These are phyloP conservation scores for Fusarium staphyleae DNA, from an alignment of 2,329 filamentous ascomycete species.

Conservation along the genomic window DNA sequence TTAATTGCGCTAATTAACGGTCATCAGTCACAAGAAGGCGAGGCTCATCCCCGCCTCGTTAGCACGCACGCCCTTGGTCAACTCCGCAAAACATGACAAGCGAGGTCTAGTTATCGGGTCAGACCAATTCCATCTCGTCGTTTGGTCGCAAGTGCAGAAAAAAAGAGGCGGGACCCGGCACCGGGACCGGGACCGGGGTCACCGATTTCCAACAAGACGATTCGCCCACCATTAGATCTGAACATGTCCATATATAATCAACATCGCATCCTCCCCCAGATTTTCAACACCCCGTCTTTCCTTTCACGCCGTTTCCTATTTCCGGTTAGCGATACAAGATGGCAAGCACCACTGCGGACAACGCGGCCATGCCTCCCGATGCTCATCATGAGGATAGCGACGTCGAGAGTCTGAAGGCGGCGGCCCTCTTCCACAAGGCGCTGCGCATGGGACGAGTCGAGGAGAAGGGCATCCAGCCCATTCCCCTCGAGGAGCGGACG, in stretches of 20 bases:
- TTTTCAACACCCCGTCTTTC: not conserved
- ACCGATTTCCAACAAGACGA: slow-evolving; percentile 20
- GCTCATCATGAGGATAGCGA: slow-evolving; percentile 39
- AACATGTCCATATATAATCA: slow-evolving; percentile 2
- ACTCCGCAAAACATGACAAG: slow-evolving; percentile 10
- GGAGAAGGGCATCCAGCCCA: slow-evolving; percentile 53
- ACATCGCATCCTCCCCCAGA: not conserved
- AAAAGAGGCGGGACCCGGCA: slow-evolving; percentile 30
- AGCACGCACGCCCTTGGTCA: too few species aligned
- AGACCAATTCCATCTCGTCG: slow-evolving; percentile 17
- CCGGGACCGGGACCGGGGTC: slow-evolving; percentile 18
- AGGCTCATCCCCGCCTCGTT: slow-evolving; percentile 37
- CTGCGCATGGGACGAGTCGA: slow-evolving; percentile 52
- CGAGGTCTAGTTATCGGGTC: too few species aligned
- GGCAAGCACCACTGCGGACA: too few species aligned
- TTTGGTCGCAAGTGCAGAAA: slow-evolving; percentile 11
- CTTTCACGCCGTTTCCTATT: not conserved
- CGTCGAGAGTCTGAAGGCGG: slow-evolving; percentile 37
- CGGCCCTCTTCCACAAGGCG: slow-evolving; percentile 44
- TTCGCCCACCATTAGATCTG: slow-evolving; percentile 1
- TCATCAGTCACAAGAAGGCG: slow-evolving; percentile 12
- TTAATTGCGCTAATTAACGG: not conserved
- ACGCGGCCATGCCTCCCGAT: slow-evolving; percentile 16
- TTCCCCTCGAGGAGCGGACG: slow-evolving; percentile 51
- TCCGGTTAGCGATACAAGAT: not conserved